Evolutionary conservation across 2,329 filamentous ascomycete species (phyloP), one percentile per base, ranked within the genome.

Genomic region (Fusarium tanahbumbuense): DNA sequence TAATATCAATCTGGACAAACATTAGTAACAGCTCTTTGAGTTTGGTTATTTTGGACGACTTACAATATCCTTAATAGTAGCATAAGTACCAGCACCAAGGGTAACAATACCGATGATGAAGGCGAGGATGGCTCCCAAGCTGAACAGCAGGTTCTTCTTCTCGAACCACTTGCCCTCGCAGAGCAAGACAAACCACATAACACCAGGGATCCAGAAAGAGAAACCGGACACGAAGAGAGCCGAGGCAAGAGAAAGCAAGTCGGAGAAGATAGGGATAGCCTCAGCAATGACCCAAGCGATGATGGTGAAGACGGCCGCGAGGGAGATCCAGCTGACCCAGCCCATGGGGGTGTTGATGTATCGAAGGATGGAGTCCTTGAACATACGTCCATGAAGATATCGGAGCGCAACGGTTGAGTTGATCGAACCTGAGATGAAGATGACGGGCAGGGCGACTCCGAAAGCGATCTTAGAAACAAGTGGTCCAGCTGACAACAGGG

Each of bases 401-500:
- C 68, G 64, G 11, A 69, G 64, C 5, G 68, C 68, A 37, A 71
- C 68, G 1, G 68, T 72, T 0, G 68, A 71, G 27, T 71, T 71
- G 46, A 71, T 71, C 9, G 68, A 71, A 28, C 68, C 68, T 3
- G 68, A 71, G 23, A 71, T 71, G 22, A 80, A 28, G 81, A 85
- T 67, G 72, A 82, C 75, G 7, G 91, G 91, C 3, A 91, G 81
- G 0, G 90, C 91, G 64, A 93, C 80, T 32, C 90, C 91, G 73
- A 91, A 93, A 2, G 90, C 89, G 18, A 93, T 80, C 75, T 92
- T 91, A 37, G 87, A 86, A n/a, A 92, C 79, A 1, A 85, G 70
- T 6, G 81, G 80, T 5, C 87, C 85, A 9, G 91, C 88, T 1
- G 89, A 91, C 5, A 91, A 86, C 8, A 94, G 83, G 0, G 92